Percentiles rank a stretch among this genome's conserved stretches.
These are phyloP conservation scores for Saccharomyces hybrid DNA, from an alignment of 1,139 yeast species.

Conservation along the genomic window DNA sequence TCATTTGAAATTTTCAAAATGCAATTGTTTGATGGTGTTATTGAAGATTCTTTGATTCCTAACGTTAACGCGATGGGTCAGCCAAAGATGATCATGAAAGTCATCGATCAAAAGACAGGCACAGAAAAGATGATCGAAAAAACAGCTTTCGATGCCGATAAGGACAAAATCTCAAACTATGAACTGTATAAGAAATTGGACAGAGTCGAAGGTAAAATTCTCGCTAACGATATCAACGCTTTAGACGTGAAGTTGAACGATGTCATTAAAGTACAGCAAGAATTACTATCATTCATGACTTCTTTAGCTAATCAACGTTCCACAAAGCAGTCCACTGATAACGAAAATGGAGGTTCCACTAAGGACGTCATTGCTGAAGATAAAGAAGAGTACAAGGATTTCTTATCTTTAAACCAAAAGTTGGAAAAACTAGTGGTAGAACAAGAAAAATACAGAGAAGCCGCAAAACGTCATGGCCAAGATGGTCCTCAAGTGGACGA, in stretches of 20 bases:
- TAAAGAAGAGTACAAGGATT: conserved; percentile 28
- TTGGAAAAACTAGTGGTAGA: conserved; percentile 30
- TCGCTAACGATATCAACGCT: conserved; percentile 29
- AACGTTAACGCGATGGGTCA: conserved; percentile 49
- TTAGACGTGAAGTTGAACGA: conserved; percentile 18
- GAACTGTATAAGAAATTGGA: conserved; percentile 29
- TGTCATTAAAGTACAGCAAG: conserved; percentile 20
- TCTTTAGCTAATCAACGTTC: conserved; percentile 7
- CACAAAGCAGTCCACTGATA: conserved; percentile 7
- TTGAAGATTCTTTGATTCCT: conserved; percentile 49
- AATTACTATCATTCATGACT: conserved; percentile 19
- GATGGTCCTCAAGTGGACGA: conserved; percentile 30
- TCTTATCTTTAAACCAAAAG: conserved; percentile 26
- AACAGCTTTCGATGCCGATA: conserved; percentile 21
- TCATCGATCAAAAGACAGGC: conserved; percentile 30
- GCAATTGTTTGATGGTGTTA: conserved; percentile 45
- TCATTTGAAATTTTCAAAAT: conserved; percentile 53
- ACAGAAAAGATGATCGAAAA: conserved; percentile 26
- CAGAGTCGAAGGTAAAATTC: conserved; percentile 30
- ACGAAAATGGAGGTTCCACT: conserved; percentile 3
- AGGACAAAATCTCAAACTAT: conserved; percentile 21
- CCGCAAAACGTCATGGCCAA: conserved; percentile 16
- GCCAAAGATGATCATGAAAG: conserved; percentile 32
- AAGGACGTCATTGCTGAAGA: conserved; percentile 8
- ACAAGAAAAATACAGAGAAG: conserved; percentile 31